phyloP scores from a whole-genome alignment of 1,284 basidiomycete species.

The Volvariella volvacea region DNA sequence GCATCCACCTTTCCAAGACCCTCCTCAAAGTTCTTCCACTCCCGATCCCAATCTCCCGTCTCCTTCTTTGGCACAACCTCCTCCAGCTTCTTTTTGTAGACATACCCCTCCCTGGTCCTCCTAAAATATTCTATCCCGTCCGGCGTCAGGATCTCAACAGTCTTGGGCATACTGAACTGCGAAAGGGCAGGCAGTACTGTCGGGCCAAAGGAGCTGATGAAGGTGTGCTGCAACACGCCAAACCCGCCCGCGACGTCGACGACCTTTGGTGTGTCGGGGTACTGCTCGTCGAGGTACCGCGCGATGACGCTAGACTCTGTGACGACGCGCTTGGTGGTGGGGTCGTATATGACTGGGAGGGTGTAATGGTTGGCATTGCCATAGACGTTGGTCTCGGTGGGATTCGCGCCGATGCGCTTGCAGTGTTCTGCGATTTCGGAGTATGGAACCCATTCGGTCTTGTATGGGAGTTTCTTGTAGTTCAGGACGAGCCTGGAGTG shows the following conservation, averaged over 20 bases:
- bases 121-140: constrained; percentile 30
- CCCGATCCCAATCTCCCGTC: neutral
- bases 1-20: constrained; percentile 21
- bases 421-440: constrained; percentile 29
- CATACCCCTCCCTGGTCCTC: constrained; percentile 23
- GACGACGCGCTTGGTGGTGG: constrained; percentile 24
- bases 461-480: constrained; percentile 33
- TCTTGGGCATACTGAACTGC: constrained; percentile 13
- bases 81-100: constrained; percentile 22
- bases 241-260: constrained; percentile 20
- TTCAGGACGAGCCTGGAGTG: constrained; percentile 31
- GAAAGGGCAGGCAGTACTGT: constrained; percentile 11
- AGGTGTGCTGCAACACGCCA: constrained; percentile 26
- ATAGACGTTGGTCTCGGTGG: constrained; percentile 17
- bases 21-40: constrained; percentile 23
- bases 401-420: constrained; percentile 24
- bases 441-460: constrained; percentile 34
- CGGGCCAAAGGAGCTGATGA: constrained; percentile 14
- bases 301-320: constrained; percentile 37
- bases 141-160: constrained; percentile 20
- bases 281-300: constrained; percentile 38
- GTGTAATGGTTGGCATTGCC: constrained; percentile 28
- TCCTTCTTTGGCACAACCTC: constrained; percentile 17
- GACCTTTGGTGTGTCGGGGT: constrained; percentile 31
- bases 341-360: constrained; percentile 32